These are phyloP conservation scores for Blastocystis sp. DNA, from an alignment of 352 stramenopile genomes.

Conservation along the genomic window DNA sequence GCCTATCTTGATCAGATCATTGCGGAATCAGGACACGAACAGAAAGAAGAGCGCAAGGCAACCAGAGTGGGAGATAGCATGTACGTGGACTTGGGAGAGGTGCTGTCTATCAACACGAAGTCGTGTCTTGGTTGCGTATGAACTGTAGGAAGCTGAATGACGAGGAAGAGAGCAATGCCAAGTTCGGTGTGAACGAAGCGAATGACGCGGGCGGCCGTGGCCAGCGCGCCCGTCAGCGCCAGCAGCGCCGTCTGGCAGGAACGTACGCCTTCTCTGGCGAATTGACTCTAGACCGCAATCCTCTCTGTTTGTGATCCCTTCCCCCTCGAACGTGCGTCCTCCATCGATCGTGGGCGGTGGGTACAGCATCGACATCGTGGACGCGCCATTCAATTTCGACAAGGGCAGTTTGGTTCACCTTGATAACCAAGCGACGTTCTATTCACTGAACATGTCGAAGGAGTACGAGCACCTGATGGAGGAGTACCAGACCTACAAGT, in stretches of 20 bases:
- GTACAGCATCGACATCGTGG: constrained; percentile 40
- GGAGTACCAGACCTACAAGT: constrained; percentile 60
- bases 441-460: constrained; percentile 8
- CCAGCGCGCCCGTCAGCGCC: background rate
- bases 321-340: constrained; percentile 7
- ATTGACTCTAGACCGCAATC: background rate
- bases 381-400: constrained; percentile 55
- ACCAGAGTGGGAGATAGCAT: background rate
- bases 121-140: background rate
- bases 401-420: constrained; percentile 29
- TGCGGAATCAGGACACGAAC: constrained; percentile 1
- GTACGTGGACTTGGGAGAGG: constrained; percentile 12
- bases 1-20: constrained; percentile 21
- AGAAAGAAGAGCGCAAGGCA: background rate
- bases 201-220: background rate
- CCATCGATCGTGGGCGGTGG: constrained; percentile 36
- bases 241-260: background rate
- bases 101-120: constrained; percentile 58
- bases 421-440: constrained; percentile 41
- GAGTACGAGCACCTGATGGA: constrained; percentile 38
- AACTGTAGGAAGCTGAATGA: constrained; percentile 43
- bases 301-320: constrained; percentile 23
- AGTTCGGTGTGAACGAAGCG: constrained; percentile 8
- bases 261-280: background rate
- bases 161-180: constrained; percentile 1